phyloP scores from a whole-genome alignment of 768 basidiomycete species.

The Leccinum uliginosum region DNA sequence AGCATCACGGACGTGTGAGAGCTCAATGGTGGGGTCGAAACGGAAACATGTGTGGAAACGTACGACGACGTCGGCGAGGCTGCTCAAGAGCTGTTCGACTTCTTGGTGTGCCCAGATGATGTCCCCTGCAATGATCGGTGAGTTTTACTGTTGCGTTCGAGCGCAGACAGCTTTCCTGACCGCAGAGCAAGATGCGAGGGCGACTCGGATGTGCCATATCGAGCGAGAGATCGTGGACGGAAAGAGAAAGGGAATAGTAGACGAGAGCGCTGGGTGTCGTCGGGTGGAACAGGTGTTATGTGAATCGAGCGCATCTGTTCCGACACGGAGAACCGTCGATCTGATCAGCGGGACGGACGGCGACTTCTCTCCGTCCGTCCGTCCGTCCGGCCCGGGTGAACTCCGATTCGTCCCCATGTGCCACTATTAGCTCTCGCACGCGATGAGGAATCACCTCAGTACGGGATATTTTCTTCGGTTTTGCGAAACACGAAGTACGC shows the following conservation, averaged over 20 bases:
- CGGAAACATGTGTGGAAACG: conserved; percentile 26
- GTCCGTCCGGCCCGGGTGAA: background rate
- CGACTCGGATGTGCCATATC: background rate
- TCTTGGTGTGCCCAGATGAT: conserved; percentile 84
- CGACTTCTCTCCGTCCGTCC: background rate
- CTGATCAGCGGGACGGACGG: background rate
- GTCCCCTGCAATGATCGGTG: conserved; percentile 39
- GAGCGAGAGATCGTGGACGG: background rate
- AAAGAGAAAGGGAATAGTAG: background rate
- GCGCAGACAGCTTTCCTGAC: conserved; percentile 15
- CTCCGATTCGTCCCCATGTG: background rate
- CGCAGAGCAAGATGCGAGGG: conserved; percentile 34
- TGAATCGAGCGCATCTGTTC: background rate
- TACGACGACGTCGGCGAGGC: conserved; percentile 74
- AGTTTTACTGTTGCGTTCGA: background rate
- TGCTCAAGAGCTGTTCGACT: conserved; percentile 55
- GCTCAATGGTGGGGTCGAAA: background rate
- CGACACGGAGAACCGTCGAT: background rate
- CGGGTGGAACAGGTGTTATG: background rate
- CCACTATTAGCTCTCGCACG: background rate
- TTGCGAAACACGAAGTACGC: background rate
- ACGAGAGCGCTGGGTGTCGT: background rate
- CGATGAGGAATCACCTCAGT: background rate
- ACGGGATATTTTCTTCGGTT: too few relatives aligned
- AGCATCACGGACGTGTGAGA: background rate